Conservation (phyloP, 306 rosid species). For the Trichosanthes cucumerina region DNA sequence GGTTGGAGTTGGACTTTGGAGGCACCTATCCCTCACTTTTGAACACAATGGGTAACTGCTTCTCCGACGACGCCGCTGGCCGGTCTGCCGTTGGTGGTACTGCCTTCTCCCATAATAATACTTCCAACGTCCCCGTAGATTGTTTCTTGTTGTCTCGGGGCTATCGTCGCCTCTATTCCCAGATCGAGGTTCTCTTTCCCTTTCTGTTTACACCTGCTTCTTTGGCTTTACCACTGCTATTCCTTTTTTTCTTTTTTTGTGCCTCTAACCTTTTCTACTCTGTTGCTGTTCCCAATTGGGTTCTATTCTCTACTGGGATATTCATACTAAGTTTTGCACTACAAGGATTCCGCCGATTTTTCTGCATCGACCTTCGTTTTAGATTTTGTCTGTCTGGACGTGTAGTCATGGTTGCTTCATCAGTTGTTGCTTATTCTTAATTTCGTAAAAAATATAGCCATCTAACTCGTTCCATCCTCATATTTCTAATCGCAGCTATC, state of each 20-base stretch:
- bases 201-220: neutral
- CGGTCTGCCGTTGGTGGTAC: conserved; percentile 62
- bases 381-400: neutral
- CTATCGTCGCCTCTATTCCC: conserved; percentile 69
- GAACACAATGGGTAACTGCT: conserved; percentile 73
- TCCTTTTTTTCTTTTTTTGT: neutral
- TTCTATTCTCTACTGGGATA: neutral
- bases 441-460: neutral
- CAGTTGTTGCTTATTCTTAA: neutral
- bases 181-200: conserved; percentile 77
- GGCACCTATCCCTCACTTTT: neutral
- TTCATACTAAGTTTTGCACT: neutral
- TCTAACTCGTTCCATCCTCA: neutral
- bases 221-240: neutral
- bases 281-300: neutral
- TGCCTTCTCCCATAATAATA: conserved; percentile 19
- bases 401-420: neutral
- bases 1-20: neutral
- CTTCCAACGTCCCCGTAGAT: conserved; percentile 63
- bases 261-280: neutral
- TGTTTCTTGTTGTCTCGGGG: conserved; percentile 63
- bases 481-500: conserved; percentile 47
- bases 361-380: neutral
- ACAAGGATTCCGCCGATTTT: neutral
- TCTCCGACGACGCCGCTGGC: conserved; percentile 64